Evolutionary conservation across 2,329 filamentous ascomycete species (phyloP).

Genomic region (Sporothrix euskadiensis): DNA sequence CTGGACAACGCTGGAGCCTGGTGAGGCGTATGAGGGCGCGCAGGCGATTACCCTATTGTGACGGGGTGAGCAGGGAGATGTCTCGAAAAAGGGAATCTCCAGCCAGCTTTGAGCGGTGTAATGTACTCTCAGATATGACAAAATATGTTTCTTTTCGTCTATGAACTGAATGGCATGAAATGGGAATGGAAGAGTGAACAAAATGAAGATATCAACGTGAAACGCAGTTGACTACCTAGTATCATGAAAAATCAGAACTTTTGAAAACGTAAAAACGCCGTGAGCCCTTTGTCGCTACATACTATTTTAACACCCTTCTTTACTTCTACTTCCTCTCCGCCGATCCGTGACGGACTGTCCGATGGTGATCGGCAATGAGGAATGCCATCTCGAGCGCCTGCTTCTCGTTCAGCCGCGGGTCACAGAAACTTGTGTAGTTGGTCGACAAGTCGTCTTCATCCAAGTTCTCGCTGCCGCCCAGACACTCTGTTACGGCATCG

Average conservation of each 20-base stretch:
- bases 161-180: conserved; percentile 12
- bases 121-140: background rate
- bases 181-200: conserved; percentile 13
- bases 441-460: conserved; percentile 84
- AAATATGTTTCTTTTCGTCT: background rate
- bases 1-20: conserved; percentile 83
- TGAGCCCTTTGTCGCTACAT: background rate
- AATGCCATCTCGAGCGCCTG: conserved; percentile 95
- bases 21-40: conserved; percentile 65
- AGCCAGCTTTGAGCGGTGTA: conserved; percentile 33
- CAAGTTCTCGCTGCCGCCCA: conserved; percentile 84
- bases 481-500: conserved; percentile 93
- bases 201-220: background rate
- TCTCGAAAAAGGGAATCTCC: background rate
- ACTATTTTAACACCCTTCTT: background rate
- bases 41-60: conserved; percentile 52
- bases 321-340: background rate
- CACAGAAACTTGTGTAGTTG: conserved; percentile 95
- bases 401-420: conserved; percentile 94
- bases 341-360: conserved; percentile 38
- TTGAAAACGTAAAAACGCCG: background rate
- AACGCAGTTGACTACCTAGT: background rate
- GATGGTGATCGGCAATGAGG: conserved; percentile 79
- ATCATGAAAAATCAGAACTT: background rate
- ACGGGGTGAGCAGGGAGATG: background rate